phyloP scores from a whole-genome alignment of 129 eudicot species.

The Helianthus tuberosus region DNA sequence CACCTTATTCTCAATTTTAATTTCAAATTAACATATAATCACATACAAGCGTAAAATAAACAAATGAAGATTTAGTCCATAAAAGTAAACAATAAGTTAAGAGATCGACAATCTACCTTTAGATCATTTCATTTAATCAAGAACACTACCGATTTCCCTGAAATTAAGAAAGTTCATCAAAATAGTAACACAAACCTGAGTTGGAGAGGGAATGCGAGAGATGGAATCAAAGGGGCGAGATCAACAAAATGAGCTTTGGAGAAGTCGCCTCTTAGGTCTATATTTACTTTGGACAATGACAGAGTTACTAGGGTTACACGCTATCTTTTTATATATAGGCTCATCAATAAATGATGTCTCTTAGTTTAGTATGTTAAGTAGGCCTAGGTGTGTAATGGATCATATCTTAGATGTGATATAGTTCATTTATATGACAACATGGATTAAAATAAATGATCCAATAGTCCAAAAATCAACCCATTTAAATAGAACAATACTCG shows the following conservation, averaged over 20 bases:
- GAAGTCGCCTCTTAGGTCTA: background rate
- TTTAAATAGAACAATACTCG: background rate
- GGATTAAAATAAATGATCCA: background rate
- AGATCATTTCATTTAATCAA: background rate
- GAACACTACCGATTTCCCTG: background rate
- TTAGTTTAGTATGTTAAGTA: background rate
- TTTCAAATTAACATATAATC: background rate
- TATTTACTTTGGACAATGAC: conserved; percentile 2
- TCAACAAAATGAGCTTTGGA: background rate
- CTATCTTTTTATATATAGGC: background rate
- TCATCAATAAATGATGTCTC: background rate
- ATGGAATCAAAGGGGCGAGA: background rate
- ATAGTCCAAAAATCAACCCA: background rate
- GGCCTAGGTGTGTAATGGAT: background rate
- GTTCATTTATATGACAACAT: background rate
- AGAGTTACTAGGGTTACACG: background rate
- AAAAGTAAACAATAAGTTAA: conserved; percentile 13
- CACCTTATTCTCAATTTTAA: background rate
- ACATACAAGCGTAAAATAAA: conserved; percentile 11
- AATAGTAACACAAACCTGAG: conserved; percentile 24
- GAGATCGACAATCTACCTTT: background rate
- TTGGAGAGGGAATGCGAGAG: conserved; percentile 2
- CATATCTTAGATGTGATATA: too few relatives aligned
- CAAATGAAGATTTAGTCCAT: conserved; percentile 11
- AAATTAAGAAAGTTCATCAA: conserved; percentile 9